Percentiles rank a stretch among this genome's conserved stretches.
Conservation (phyloP, 331 rosid genomes). For the Telfairia occidentalis region DNA sequence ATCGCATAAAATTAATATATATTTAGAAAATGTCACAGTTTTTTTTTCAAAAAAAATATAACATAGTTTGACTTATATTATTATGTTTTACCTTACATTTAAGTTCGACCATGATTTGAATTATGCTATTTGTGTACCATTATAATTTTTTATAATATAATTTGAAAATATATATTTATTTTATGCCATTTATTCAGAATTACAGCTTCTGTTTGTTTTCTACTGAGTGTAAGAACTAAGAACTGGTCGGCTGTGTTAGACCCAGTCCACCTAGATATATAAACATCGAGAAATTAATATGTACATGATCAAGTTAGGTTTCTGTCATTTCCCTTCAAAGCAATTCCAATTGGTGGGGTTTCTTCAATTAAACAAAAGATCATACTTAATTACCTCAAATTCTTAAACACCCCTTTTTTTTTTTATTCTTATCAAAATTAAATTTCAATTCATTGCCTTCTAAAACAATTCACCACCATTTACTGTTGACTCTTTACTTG, state of each 20-base stretch:
- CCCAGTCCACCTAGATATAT: background rate
- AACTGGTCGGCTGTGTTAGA: background rate
- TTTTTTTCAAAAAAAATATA: no score
- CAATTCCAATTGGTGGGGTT: background rate
- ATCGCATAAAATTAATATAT: no score
- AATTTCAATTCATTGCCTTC: background rate
- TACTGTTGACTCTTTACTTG: background rate
- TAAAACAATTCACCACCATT: background rate
- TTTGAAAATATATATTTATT: no score
- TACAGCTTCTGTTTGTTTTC: background rate
- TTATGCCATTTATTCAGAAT: no score
- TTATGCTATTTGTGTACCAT: no score
- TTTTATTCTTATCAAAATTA: background rate
- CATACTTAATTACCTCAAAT: background rate
- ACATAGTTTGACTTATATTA: no score
- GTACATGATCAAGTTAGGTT: background rate
- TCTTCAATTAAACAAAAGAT: background rate
- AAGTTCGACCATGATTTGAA: no score
- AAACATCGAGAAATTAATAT: background rate
- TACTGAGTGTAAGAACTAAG: background rate
- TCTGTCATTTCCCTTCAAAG: background rate
- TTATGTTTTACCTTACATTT: no score
- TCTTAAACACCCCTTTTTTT: background rate
- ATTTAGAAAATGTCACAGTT: no score
- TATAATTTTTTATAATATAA: no score